Evolutionary conservation across 2,329 filamentous ascomycete genomes (phyloP), one percentile per base, ranked within the genome.

Genomic region (Talaromyces sp.): DNA sequence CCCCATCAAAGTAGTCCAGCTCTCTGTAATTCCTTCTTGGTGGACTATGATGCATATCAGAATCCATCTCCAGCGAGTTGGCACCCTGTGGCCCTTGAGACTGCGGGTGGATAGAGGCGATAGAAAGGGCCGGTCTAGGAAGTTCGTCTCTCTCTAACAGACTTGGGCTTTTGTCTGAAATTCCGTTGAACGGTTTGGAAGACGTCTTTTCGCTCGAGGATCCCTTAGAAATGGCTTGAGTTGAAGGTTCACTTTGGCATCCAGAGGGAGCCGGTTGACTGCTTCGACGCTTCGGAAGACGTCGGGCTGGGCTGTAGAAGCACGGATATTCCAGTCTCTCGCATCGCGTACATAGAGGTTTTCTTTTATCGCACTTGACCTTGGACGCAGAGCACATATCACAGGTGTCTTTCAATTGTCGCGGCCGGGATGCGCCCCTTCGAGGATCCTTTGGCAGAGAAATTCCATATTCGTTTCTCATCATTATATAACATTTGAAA

Each of bases 231-330:
- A 7, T 19, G 17, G 39, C 17, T 44, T 44, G 47, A 28, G 11
- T 4, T 15, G 47, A 2, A 51, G 47, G 11, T 28, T 51, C 47
- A 13, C 47, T 6, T 25, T 51, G 47, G 1, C 47, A 13, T 17
- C 3, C 25, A 25, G 47, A 27, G 13, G 19, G 15, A 51, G 47
- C n/a, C 9, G 4, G 47, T 27, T 51, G 47, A 19, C 47, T 51
- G 25, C 13, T 6, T 15, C 47, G 47, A 17, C 47, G 47, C 47
- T 51, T 51, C 19, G 47, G 47, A 19, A 51, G 47, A 27, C 47
- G 47, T 53, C 67, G 60, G 32, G 67, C 67, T 28, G 66, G 67
- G 57, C 67, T 69, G 54, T 67, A 69, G 49, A 67, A 67, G 52
- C 67, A 68, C 33, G 62, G 58, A 33, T 68, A 64, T 4, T 65